A percentile compares a stretch with the other conserved stretches of the same genome.
These are phyloP conservation scores for Aschersonia sp. DNA, from an alignment of 2,329 filamentous ascomycete genomes.

Conservation along the genomic window DNA sequence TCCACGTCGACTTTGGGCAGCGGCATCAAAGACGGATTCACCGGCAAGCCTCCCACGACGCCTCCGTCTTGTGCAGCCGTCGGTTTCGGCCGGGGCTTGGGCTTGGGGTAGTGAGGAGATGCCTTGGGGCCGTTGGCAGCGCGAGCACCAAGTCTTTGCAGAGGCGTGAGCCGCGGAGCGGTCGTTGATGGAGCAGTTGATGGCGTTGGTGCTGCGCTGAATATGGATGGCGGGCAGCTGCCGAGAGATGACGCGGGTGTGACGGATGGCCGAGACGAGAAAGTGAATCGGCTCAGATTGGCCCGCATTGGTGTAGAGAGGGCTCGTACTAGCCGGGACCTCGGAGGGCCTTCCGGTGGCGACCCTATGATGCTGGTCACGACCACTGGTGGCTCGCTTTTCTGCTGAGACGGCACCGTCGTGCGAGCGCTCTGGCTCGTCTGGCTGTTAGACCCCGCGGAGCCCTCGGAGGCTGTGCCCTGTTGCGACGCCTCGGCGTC, in stretches of 20 bases:
- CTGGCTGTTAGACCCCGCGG: no score
- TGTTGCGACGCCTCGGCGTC: conserved; percentile 13
- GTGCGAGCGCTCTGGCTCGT: no score
- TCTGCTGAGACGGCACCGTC: no score
- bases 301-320: no score
- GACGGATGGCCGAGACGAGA: conserved; percentile 11
- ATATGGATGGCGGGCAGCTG: conserved; percentile 19
- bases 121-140: conserved; percentile 16
- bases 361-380: no score
- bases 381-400: no score
- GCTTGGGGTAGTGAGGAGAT: conserved; percentile 15
- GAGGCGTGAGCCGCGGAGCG: conserved; percentile 31
- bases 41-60: conserved; percentile 20
- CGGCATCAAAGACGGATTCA: conserved; percentile 40
- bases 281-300: conserved; percentile 19
- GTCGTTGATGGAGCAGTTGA: conserved; percentile 29
- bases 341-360: no score
- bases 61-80: background rate
- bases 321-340: no score
- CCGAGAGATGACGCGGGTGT: conserved; percentile 21
- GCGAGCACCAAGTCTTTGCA: conserved; percentile 36
- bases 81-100: conserved; percentile 11
- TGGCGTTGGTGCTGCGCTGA: conserved; percentile 19
- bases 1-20: conserved; percentile 28
- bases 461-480: background rate